Base-by-base conservation (phyloP, 129 eudicot species). In the Centaurea solstitialis region DNA sequence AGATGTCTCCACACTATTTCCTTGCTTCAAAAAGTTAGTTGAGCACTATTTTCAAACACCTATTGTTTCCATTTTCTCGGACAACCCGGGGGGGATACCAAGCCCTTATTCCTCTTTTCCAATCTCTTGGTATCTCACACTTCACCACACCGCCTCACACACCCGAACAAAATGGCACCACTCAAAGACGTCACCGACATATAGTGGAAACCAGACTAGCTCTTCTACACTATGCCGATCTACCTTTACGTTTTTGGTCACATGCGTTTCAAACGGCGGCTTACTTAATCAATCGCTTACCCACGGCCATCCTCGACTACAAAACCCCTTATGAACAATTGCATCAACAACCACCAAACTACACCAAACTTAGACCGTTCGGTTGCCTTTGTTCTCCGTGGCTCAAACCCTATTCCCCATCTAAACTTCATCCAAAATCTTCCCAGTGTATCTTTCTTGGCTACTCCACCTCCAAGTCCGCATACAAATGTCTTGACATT, bases 151-250 rank as follows among this genome's bases (percentile, higher is more conserved):
- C 82, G 0, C 81, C 78, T 20, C 68, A 82, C 22, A 82, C 81
- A 4, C 81, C 86, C 15, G 39, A 82, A 69, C 81, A 68, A 74
- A 82, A 82, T 70, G 81, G 81, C 12, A 68, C 70, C 4, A 39
- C 82, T 18, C 62, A 77, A 35, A 45, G 81, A 3, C 83, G 75
- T 17, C 74, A 78, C 28, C 75, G 68, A 20, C 82, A 78, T 45
- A 18, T 47, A 6, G 57, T 79, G 11, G 59, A n/a, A n/a, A n/a
- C n/a, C n/a, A n/a, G n/a, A n/a, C n/a, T n/a, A n/a, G n/a, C n/a
- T n/a, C n/a, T n/a, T n/a, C n/a, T n/a, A n/a, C n/a, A n/a, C n/a
- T n/a, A n/a, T n/a, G n/a, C n/a, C n/a, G n/a, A n/a, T n/a, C n/a
- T n/a, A n/a, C n/a, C n/a, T n/a, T n/a, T n/a, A n/a, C n/a, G n/a